Conservation (phyloP, 306 rosid genomes). For the Senna siamea region DNA sequence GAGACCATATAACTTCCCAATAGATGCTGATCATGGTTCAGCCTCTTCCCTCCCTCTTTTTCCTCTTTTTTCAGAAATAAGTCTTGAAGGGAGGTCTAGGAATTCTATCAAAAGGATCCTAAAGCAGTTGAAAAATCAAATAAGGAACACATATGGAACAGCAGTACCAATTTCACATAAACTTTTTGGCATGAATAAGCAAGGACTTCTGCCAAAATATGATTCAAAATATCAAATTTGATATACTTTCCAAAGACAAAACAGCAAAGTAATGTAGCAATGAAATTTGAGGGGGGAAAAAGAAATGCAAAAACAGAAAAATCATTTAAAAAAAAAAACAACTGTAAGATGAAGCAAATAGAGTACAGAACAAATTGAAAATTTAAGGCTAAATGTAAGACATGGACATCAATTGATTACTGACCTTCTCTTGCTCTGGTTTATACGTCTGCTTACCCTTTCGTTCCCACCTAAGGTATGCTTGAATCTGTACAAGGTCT, state of each 20-base stretch:
- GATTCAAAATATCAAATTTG: constrained; percentile 13
- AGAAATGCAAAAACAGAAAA: constrained; percentile 10
- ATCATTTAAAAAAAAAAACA: background rate
- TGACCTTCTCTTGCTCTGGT: constrained; percentile 92
- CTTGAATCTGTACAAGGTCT: constrained; percentile 95
- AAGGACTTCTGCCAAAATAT: constrained; percentile 15
- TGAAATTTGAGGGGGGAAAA: constrained; percentile 16
- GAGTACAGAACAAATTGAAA: constrained; percentile 7
- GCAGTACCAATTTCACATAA: background rate
- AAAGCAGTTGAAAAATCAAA: constrained; percentile 31
- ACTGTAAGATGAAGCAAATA: constrained; percentile 19
- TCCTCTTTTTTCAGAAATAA: too few species aligned
- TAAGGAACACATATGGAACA: constrained; percentile 1
- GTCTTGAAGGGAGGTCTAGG: too few species aligned
- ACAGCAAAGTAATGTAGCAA: constrained; percentile 26
- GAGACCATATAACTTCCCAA: too few species aligned
- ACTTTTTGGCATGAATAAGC: constrained; percentile 10
- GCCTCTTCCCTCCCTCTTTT: too few species aligned
- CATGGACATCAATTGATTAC: constrained; percentile 43
- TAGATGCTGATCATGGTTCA: too few species aligned
- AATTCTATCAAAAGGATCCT: background rate
- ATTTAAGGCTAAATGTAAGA: constrained; percentile 29
- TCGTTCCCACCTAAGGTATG: constrained; percentile 93
- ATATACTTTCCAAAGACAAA: constrained; percentile 27
- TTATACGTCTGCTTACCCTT: constrained; percentile 89